Percentiles rank a stretch among this genome's conserved stretches.
These are phyloP conservation scores for Trichosanthes cucumerina DNA, from an alignment of 306 rosid genomes.

Conservation along the genomic window DNA sequence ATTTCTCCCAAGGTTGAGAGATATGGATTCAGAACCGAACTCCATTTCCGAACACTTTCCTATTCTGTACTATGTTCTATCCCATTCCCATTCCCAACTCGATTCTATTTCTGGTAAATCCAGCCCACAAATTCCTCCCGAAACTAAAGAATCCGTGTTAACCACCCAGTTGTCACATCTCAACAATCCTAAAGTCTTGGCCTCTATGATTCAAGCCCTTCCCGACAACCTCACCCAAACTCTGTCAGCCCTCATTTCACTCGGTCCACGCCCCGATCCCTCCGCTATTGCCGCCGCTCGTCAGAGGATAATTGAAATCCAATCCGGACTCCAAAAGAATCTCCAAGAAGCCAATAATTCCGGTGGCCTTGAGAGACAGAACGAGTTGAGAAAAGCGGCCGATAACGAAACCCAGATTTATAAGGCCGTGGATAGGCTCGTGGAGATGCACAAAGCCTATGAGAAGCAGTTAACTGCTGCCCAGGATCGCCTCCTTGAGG, in stretches of 20 bases:
- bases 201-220: conserved; percentile 53
- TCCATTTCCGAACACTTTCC: conserved; percentile 54
- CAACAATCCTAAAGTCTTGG: conserved; percentile 26
- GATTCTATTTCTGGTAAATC: conserved; percentile 13
- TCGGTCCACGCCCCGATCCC: conserved; percentile 73
- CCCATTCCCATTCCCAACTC: conserved; percentile 43
- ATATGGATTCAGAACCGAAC: conserved; percentile 32
- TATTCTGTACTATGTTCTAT: conserved; percentile 60
- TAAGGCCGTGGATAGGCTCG: conserved; percentile 46
- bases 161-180: neutral
- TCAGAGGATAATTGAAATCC: conserved; percentile 36
- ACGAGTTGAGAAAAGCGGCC: conserved; percentile 21
- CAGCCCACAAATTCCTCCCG: conserved; percentile 2
- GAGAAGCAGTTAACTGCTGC: conserved; percentile 59
- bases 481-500: conserved; percentile 46
- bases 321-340: conserved; percentile 34
- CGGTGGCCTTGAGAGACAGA: conserved; percentile 26
- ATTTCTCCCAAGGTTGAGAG: neutral
- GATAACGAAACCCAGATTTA: conserved; percentile 44
- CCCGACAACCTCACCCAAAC: conserved; percentile 65
- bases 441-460: conserved; percentile 61
- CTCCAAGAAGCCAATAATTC: conserved; percentile 19
- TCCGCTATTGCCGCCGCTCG: conserved; percentile 49
- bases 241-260: conserved; percentile 44
- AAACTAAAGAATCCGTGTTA: conserved; percentile 29